These are phyloP conservation scores for Hypericum perforatum DNA, from an alignment of 345 rosid species.

Conservation along the genomic window DNA sequence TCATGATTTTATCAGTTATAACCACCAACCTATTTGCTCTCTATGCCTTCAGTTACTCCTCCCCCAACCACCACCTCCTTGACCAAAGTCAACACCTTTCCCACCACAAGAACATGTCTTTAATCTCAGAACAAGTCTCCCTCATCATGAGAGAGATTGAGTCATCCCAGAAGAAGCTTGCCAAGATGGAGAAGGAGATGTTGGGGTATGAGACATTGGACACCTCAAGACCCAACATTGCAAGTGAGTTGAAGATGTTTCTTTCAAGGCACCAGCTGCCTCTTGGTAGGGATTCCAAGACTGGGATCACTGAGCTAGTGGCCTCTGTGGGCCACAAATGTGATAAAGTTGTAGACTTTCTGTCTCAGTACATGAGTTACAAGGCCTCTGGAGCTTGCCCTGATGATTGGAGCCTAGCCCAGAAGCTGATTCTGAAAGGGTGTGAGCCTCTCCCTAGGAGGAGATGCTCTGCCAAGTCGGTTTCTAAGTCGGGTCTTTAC, in stretches of 20 bases:
- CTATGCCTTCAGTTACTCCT: conserved; percentile 64
- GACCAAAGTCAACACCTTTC: conserved; percentile 9
- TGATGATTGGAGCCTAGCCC: conserved; percentile 6
- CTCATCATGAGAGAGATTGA: conserved; percentile 74
- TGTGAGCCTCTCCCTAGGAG: conserved; percentile 24
- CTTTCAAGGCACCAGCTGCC: background rate
- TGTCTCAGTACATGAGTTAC: conserved; percentile 3
- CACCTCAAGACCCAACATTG: conserved; percentile 61
- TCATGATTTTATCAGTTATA: conserved; percentile 85
- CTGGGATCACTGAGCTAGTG: conserved; percentile 4
- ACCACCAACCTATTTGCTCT: conserved; percentile 89
- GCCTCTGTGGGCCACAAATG: background rate
- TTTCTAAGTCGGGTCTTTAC: conserved; percentile 53
- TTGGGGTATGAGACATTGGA: conserved; percentile 76
- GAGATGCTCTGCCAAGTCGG: conserved; percentile 62
- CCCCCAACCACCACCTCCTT: conserved; percentile 24
- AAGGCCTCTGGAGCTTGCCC: background rate
- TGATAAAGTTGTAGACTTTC: background rate
- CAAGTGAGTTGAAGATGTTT: background rate
- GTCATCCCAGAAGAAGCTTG: conserved; percentile 74
- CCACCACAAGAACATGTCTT: conserved; percentile 49
- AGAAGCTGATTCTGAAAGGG: conserved; percentile 1
- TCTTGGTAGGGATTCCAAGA: conserved; percentile 54
- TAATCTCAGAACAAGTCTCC: conserved; percentile 81
- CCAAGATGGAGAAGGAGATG: conserved; percentile 81